Conservation (phyloP, 805 yeast species). For the Novakomyces olei region DNA sequence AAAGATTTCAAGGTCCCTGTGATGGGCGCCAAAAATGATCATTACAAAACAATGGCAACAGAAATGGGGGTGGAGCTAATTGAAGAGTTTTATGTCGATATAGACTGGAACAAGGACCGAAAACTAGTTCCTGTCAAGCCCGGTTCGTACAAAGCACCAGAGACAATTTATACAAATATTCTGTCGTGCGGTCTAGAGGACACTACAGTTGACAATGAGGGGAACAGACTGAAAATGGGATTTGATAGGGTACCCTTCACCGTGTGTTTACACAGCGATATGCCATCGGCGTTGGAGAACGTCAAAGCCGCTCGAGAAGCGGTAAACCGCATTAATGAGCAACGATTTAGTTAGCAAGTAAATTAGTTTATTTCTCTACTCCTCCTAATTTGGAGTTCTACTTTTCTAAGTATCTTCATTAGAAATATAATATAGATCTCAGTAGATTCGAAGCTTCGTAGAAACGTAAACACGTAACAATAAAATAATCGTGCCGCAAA, state of each 20-base stretch:
- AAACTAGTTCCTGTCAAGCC: slow-evolving; percentile 7
- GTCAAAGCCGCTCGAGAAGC: slow-evolving; percentile 11
- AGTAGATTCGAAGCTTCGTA: no score
- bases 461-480: no score
- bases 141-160: background rate
- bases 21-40: slow-evolving; percentile 5
- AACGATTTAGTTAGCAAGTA: no score
- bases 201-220: slow-evolving; percentile 3
- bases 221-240: slow-evolving; percentile 3
- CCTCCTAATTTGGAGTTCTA: no score
- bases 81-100: slow-evolving; percentile 14
- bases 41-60: slow-evolving; percentile 8
- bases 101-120: slow-evolving; percentile 11
- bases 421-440: no score
- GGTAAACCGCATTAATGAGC: slow-evolving; percentile 14
- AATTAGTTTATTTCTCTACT: no score
- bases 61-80: slow-evolving; percentile 10
- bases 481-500: no score
- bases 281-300: slow-evolving; percentile 3
- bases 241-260: slow-evolving; percentile 4
- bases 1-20: slow-evolving; percentile 4
- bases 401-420: no score
- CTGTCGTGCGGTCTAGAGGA: background rate
- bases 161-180: slow-evolving; percentile 1
- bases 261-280: slow-evolving; percentile 6